phyloP scores from a whole-genome alignment of 2,329 filamentous ascomycete genomes.

The Sclerotinia borealis region DNA sequence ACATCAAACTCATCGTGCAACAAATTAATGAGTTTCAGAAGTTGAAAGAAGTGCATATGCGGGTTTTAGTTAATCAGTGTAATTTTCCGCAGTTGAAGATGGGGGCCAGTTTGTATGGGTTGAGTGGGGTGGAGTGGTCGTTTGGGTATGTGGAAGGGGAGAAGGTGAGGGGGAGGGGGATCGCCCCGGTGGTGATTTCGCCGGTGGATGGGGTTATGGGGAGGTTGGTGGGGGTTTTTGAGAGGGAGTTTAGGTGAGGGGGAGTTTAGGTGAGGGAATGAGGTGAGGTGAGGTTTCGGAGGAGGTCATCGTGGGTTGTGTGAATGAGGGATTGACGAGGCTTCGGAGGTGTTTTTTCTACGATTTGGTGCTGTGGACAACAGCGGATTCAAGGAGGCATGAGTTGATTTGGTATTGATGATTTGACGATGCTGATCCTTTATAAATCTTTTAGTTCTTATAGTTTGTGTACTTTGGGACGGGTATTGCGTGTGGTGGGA shows the following conservation, averaged over 20 bases:
- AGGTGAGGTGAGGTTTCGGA: background rate
- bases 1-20: background rate
- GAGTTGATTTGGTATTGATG: too few relatives aligned
- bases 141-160: background rate
- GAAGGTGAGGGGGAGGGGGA: background rate
- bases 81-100: background rate
- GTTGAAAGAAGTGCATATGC: background rate
- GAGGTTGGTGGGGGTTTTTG: background rate
- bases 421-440: too few relatives aligned
- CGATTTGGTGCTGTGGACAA: too few relatives aligned
- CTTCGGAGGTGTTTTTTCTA: too few relatives aligned
- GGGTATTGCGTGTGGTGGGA: too few relatives aligned
- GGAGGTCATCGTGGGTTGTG: background rate
- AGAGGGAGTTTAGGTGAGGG: background rate
- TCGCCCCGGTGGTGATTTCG: background rate
- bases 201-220: background rate
- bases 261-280: background rate
- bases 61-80: background rate
- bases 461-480: too few relatives aligned
- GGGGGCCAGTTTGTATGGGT: background rate
- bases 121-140: accelerated
- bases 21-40: background rate
- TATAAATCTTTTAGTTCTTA: too few relatives aligned
- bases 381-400: too few relatives aligned
- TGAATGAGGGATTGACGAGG: too few relatives aligned